Percentiles rank a stretch among this genome's conserved stretches.
Evolutionary conservation across 768 basidiomycete species (phyloP).

Genomic region (Leccinellum rugosiceps): DNA sequence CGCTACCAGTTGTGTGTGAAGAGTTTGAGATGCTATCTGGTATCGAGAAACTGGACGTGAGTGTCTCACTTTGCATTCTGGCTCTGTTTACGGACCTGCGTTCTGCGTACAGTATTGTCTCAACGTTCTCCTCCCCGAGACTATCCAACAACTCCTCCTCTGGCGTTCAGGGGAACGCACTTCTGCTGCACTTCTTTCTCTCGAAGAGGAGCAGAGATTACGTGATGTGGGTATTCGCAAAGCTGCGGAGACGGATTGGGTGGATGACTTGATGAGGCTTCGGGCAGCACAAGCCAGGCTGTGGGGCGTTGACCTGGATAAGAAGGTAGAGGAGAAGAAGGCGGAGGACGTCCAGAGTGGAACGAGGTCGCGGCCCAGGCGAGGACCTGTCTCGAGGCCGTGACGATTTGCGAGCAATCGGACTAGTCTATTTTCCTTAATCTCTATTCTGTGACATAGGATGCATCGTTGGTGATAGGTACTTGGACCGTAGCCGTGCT

Average conservation of each 20-base stretch:
- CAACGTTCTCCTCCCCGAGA: conserved; percentile 69
- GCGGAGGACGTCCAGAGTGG: conserved; percentile 19
- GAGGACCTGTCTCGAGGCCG: conserved; percentile 17
- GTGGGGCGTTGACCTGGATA: conserved; percentile 31
- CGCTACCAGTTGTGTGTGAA: conserved; percentile 34
- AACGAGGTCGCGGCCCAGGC: conserved; percentile 30
- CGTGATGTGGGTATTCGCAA: conserved; percentile 47
- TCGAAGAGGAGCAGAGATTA: conserved; percentile 53
- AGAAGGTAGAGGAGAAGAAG: conserved; percentile 18
- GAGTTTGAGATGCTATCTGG: conserved; percentile 44
- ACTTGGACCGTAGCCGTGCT: neutral
- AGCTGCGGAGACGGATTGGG: conserved; percentile 62
- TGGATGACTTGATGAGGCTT: conserved; percentile 52
- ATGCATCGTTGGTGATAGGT: neutral
- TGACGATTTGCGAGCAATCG: conserved; percentile 1
- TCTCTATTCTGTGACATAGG: conserved; percentile 3
- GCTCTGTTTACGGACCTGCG: neutral
- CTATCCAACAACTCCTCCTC: conserved; percentile 67
- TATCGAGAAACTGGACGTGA: conserved; percentile 52
- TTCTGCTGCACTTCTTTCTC: conserved; percentile 45
- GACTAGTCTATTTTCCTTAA: conserved; percentile 11
- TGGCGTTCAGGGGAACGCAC: conserved; percentile 65
- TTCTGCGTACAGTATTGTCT: conserved; percentile 54
- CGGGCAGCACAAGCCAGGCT: conserved; percentile 39
- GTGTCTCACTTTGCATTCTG: conserved; percentile 10